Conservation (phyloP, 2,329 filamentous ascomycete genomes). For the Exophiala sideris region DNA sequence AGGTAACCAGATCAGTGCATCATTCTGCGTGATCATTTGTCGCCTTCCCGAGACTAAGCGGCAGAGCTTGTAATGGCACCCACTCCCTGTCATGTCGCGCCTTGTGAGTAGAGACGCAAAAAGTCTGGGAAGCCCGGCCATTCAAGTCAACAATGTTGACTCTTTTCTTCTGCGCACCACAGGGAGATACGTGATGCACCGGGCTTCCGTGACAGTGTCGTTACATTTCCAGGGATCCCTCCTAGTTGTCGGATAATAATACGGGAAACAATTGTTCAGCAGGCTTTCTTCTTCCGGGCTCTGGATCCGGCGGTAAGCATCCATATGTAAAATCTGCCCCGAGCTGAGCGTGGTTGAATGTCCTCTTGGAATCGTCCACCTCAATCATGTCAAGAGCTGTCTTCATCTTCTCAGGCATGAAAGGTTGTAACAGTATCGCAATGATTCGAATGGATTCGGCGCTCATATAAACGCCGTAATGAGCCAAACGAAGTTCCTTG, state of each 20-base stretch:
- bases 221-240: not conserved
- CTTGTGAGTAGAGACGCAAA: not conserved
- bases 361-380: constrained; percentile 62
- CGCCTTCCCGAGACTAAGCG: not conserved
- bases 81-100: not conserved
- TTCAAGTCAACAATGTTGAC: too few species aligned
- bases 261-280: constrained; percentile 15
- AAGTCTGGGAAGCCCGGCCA: too few species aligned
- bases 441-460: constrained; percentile 74
- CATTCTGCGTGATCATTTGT: constrained; percentile 23
- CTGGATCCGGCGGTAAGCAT: constrained; percentile 33
- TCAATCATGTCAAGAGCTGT: constrained; percentile 74
- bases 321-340: constrained; percentile 71
- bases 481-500: constrained; percentile 43
- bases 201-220: not conserved
- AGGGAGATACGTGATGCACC: not conserved
- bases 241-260: constrained; percentile 17
- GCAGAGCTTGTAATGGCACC: not conserved
- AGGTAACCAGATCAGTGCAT: constrained; percentile 37
- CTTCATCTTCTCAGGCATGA: constrained; percentile 76
- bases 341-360: constrained; percentile 59
- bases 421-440: constrained; percentile 83
- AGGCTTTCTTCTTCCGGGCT: constrained; percentile 34
- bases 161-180: too few species aligned
- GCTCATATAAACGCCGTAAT: constrained; percentile 64